A percentile compares a stretch with the other conserved stretches of the same genome.
Conservation (phyloP, 2,329 filamentous ascomycete species). For the Microdochium trichocladiopsis region DNA sequence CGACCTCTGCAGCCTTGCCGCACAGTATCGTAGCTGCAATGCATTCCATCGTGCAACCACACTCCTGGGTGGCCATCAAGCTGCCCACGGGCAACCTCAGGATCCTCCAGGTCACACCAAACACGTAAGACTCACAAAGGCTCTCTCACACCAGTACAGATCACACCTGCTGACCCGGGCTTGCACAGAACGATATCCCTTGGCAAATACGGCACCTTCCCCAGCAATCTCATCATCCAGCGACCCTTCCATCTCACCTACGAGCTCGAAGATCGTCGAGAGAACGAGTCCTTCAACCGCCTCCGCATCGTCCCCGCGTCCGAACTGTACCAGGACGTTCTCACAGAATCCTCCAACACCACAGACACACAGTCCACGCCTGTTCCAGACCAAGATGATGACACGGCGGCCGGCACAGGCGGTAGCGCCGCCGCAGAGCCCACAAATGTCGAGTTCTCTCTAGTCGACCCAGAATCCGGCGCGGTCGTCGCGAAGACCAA, state of each 20-base stretch:
- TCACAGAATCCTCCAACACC: slow-evolving; percentile 28
- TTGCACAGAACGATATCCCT: slow-evolving; percentile 68
- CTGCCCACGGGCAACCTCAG: slow-evolving; percentile 52
- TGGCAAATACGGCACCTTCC: slow-evolving; percentile 89
- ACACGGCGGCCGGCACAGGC: slow-evolving; percentile 16
- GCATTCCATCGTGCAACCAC: slow-evolving; percentile 43
- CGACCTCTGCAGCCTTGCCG: background rate
- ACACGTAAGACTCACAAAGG: slow-evolving; percentile 42
- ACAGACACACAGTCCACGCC: slow-evolving; percentile 29
- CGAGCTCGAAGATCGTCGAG: slow-evolving; percentile 69
- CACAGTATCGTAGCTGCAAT: slow-evolving; percentile 13
- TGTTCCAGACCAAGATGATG: slow-evolving; percentile 26
- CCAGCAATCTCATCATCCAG: slow-evolving; percentile 82
- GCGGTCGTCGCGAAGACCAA: slow-evolving; percentile 48
- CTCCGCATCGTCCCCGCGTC: slow-evolving; percentile 72
- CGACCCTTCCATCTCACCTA: slow-evolving; percentile 89
- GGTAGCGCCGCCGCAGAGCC: slow-evolving; percentile 37
- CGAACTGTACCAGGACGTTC: slow-evolving; percentile 78
- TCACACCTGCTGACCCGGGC: slow-evolving; percentile 1
- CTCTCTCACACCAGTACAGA: slow-evolving; percentile 5
- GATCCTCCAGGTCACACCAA: slow-evolving; percentile 50
- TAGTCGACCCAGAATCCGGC: slow-evolving; percentile 37
- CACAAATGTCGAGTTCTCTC: slow-evolving; percentile 35
- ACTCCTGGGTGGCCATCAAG: slow-evolving; percentile 53
- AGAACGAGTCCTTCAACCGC: slow-evolving; percentile 57